Conservation (phyloP, 2,329 filamentous ascomycete genomes). For the Rugonectria rugulosa region DNA sequence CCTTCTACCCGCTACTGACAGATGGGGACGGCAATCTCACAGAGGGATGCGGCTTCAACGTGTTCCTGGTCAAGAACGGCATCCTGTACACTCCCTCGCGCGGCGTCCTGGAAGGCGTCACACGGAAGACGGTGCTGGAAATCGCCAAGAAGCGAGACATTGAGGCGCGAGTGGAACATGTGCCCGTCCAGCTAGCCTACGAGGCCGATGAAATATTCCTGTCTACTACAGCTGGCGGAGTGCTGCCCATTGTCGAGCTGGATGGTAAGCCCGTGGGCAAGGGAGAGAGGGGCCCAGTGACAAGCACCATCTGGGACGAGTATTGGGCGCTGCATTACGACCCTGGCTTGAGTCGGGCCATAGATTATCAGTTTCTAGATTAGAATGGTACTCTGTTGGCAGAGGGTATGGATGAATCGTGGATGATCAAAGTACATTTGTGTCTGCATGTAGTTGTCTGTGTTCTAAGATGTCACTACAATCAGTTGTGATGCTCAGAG, state of each 20-base stretch:
- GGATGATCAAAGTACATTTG: no score
- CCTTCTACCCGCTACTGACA: constrained; percentile 57
- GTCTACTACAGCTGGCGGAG: not conserved
- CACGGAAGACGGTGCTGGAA: not conserved
- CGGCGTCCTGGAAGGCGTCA: not conserved
- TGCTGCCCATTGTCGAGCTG: not conserved
- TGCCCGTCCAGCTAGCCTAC: not conserved
- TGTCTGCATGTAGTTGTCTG: no score
- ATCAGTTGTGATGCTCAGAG: no score
- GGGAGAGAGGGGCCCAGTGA: not conserved
- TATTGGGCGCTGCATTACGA: not conserved
- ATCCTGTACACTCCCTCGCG: no score
- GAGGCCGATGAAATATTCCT: not conserved
- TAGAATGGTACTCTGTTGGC: no score
- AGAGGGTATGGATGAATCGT: no score
- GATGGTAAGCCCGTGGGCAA: not conserved
- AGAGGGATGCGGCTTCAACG: constrained; percentile 59
- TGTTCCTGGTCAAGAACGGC: constrained; percentile 54
- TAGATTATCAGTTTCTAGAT: no score
- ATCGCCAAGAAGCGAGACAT: not conserved
- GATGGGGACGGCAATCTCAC: constrained; percentile 59
- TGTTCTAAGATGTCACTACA: no score
- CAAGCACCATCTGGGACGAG: not conserved
- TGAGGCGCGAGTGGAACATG: not conserved
- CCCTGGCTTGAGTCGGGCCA: no score